Evolutionary conservation across 768 basidiomycete species (phyloP), one percentile per base, ranked within the genome.

Genomic region (Trametes coccinea): DNA sequence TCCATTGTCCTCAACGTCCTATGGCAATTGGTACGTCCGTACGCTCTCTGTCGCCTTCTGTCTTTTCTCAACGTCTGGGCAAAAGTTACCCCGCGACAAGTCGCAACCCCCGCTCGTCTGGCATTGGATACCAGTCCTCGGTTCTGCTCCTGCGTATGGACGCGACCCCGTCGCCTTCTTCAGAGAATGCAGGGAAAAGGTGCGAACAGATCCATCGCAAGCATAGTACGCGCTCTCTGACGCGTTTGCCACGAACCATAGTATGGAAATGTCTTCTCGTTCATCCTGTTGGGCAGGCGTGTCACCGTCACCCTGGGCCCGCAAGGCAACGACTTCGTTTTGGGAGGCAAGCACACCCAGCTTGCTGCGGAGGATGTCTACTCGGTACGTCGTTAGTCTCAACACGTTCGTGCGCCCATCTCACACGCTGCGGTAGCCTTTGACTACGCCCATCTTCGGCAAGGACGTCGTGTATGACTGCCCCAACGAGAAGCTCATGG

Each of bases 241-340:
- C 34, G 5, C 34, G 0, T 37, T 11, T 11, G 5, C 11, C 6
- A 6, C 34, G 34, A 37, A 16, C 52, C 29, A 6, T 61, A 99
- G 97, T 89, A 98, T 69, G 97, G 97, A 59, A 84, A 97, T 63
- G 87, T 98, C n/a, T 99, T 98, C 79, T 95, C 95, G 0, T 98
- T 97, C 76, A 80, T 95, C 44, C 77, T 99, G 7, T 76, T 98
- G 56, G 97, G 97, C 43, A 86, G 93, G 62, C 87, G 85, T 53
- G 85, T 98, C 66, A 98, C 96, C 2, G 95, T 95, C 53, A 88
- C 93, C 2, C 82, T 98, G 22, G 92, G 95, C 39, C 80, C 93
- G 22, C 91, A 90, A 73, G 97, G 97, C 22, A 96, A 91, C 75
- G 94, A 98, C 77, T 90, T 97, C 67, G 78, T 98, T 51, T 84